A percentile compares a stretch with the other conserved stretches of the same genome.
These are phyloP conservation scores for Cladosporium halotolerans DNA, from an alignment of 2,329 filamentous ascomycete genomes.

Conservation along the genomic window DNA sequence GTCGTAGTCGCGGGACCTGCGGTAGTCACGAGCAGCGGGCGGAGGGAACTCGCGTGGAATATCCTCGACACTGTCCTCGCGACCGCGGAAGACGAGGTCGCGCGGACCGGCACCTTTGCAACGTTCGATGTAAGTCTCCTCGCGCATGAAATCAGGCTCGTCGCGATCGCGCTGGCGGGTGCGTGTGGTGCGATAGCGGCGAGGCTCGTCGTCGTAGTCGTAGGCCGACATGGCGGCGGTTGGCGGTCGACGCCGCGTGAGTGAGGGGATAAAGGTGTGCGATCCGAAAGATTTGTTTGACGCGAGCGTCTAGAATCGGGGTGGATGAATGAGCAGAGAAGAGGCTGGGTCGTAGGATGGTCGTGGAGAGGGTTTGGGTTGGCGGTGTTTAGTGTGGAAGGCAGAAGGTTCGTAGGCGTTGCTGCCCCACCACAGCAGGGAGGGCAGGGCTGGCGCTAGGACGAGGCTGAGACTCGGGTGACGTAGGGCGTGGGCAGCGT, in stretches of 20 bases:
- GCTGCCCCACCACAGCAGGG: no score
- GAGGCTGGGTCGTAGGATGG: not conserved
- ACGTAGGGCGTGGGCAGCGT: no score
- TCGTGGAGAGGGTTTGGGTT: not conserved
- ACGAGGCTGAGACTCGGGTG: no score
- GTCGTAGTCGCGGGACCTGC: slow-evolving; percentile 38
- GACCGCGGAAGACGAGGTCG: slow-evolving; percentile 48
- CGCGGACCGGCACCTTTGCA: slow-evolving; percentile 38
- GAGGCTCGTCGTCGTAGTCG: slow-evolving; percentile 41
- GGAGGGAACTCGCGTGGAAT: slow-evolving; percentile 79
- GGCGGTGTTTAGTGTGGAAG: not conserved
- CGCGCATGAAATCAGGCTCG: slow-evolving; percentile 46
- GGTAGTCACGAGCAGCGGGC: slow-evolving; percentile 39
- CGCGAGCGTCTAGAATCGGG: not conserved
- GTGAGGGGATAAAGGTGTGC: not conserved
- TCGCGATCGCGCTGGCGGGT: slow-evolving; percentile 40
- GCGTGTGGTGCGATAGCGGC: slow-evolving; percentile 36
- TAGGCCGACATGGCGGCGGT: slow-evolving; percentile 42
- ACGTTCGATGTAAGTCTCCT: slow-evolving; percentile 44
- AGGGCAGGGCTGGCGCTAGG: no score
- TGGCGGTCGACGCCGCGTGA: slow-evolving; percentile 8
- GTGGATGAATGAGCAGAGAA: not conserved
- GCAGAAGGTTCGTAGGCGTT: not conserved
- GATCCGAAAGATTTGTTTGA: not conserved
- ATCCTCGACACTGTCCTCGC: slow-evolving; percentile 80